Base-by-base conservation (phyloP, 1,284 basidiomycete species). In the Rhodotorula sp. region DNA sequence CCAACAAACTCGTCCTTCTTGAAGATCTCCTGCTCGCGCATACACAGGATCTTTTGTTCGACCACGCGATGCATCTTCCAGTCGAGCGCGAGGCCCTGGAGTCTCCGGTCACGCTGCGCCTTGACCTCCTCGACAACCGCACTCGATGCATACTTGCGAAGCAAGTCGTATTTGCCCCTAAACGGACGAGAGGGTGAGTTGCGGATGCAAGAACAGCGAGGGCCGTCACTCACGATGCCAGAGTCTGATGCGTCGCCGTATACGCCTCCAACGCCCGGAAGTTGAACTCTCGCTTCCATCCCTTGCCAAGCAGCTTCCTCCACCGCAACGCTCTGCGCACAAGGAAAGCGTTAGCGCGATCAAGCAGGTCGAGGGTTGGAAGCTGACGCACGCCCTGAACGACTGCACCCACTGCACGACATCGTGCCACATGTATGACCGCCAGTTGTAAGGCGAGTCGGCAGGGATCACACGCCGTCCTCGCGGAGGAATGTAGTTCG, bases 51-150 rank as follows among this genome's bases (percentile, higher is more conserved):
- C 31, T 56, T 30, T 56, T 68, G 69, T 62, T 63, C 54, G 40
- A 68, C 55, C 28, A 69, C 64, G 31, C 64, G 55, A 67, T 73
- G 72, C 58, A 73, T 51, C 69, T 73, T 71, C 72, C 72, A 73
- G 53, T 61, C 67, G 54, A 73, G 58, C n/a, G 64, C 54, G 24
- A 73, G 28, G 4, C 71, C 71, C 31, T 63, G 63, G 26, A 70
- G 37, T 24, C 65, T 65, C 4, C 65, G 56, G 13, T 65, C 58
- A n/a, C 72, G 72, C 37, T 71, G 69, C 18, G 64, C 52, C 62
- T 73, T 73, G 66, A 73, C 47, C 37, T 53, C 50, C 28, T 73
- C 72, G 52, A 71, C 55, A 10, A 73, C 69, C 28, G 59, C 44
- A 28, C 30, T 47, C 13, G 66, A 61, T 20, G 69, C 72, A 51